Evolutionary conservation across 2,329 filamentous ascomycete genomes (phyloP).

Genomic region (Phialophora tarda): DNA sequence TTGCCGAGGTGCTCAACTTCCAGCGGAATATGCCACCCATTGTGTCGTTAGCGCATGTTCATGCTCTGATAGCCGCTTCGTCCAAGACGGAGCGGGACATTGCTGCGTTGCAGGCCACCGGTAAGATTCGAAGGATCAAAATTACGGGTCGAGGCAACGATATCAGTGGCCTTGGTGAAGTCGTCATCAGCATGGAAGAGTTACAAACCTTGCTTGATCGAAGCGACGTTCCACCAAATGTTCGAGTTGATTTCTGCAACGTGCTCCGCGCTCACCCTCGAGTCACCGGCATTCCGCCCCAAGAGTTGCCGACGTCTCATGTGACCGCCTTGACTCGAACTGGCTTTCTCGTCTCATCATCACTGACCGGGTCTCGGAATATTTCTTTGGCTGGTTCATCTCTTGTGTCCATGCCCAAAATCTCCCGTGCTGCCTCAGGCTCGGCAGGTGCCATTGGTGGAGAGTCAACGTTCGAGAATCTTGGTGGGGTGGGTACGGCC

Average conservation of each 20-base stretch:
- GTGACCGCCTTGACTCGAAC: slow-evolving; percentile 56
- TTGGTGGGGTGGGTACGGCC: slow-evolving; percentile 37
- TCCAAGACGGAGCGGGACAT: slow-evolving; percentile 67
- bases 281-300: slow-evolving; percentile 53
- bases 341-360: slow-evolving; percentile 62
- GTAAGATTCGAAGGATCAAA: slow-evolving; percentile 60
- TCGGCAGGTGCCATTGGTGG: slow-evolving; percentile 43
- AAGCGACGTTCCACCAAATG: slow-evolving; percentile 38
- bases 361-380: slow-evolving; percentile 38
- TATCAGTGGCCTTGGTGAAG: slow-evolving; percentile 62
- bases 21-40: slow-evolving; percentile 62
- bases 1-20: slow-evolving; percentile 64
- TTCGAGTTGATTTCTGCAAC: slow-evolving; percentile 36
- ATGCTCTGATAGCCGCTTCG: slow-evolving; percentile 61
- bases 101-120: slow-evolving; percentile 57
- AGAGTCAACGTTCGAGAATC: slow-evolving; percentile 39
- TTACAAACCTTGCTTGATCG: slow-evolving; percentile 55
- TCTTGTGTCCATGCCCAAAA: slow-evolving; percentile 34
- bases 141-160: slow-evolving; percentile 64
- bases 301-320: slow-evolving; percentile 55
- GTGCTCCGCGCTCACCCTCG: slow-evolving; percentile 56
- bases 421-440: slow-evolving; percentile 46
- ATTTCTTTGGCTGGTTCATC: slow-evolving; percentile 29
- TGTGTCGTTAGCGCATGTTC: slow-evolving; percentile 65
- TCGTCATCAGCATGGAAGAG: slow-evolving; percentile 60